phyloP scores from a whole-genome alignment of 179 eudicot genomes.

The Patellifolia procumbens region DNA sequence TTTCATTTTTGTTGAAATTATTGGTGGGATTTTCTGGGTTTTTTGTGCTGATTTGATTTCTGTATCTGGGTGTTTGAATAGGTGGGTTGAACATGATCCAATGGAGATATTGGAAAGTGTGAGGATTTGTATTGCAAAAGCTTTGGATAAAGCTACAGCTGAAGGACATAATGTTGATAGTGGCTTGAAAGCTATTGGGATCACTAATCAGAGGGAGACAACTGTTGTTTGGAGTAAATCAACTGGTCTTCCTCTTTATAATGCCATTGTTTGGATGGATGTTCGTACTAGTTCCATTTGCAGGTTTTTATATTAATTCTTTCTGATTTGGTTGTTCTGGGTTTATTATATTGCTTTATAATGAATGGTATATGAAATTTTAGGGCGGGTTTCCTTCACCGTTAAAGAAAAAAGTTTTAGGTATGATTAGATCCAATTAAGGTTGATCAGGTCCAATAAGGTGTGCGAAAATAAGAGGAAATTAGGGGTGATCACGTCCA shows the following conservation, averaged over 20 bases:
- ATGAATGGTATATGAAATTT: no score
- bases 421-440: no score
- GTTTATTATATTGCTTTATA: neutral
- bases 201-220: conserved; percentile 97
- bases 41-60: conserved; percentile 13
- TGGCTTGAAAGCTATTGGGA: conserved; percentile 88
- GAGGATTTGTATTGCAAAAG: conserved; percentile 74
- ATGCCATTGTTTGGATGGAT: conserved; percentile 99
- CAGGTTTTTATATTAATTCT: conserved; percentile 49
- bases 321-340: conserved; percentile 1
- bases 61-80: conserved; percentile 1
- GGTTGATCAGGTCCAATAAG: no score
- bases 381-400: no score
- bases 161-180: conserved; percentile 76
- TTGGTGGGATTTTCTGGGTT: conserved; percentile 30
- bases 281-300: conserved; percentile 88
- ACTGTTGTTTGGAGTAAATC: conserved; percentile 93
- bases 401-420: no score
- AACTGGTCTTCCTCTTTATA: conserved; percentile 74
- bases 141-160: conserved; percentile 91
- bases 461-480: no score
- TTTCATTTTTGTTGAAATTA: neutral
- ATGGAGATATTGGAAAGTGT: conserved; percentile 94
- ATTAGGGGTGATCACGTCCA: no score
- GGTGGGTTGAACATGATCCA: conserved; percentile 99